These are phyloP conservation scores for Mucor saturninus DNA, from an alignment of 371 early-diverging fungal species.

Conservation along the genomic window DNA sequence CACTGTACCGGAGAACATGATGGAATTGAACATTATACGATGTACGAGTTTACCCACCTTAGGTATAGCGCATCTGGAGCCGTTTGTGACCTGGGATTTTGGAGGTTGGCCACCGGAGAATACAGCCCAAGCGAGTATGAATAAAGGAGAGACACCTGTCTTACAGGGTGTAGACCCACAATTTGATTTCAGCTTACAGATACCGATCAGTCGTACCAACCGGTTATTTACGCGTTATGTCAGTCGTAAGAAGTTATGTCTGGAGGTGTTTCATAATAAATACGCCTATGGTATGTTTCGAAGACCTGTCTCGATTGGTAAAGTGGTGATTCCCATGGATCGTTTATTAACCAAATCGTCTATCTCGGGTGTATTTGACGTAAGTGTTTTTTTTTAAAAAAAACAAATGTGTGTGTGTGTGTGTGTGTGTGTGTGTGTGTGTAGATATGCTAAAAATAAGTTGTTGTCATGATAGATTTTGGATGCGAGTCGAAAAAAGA, in stretches of 20 bases:
- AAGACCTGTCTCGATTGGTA: constrained; percentile 66
- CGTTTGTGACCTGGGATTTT: constrained; percentile 72
- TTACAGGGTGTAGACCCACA: constrained; percentile 57
- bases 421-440: neutral
- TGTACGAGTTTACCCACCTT: constrained; percentile 61
- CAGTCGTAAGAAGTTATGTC: constrained; percentile 68
- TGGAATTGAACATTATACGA: constrained; percentile 64
- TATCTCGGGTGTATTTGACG: constrained; percentile 70
- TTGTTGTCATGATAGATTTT: constrained; percentile 46
- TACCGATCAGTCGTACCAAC: constrained; percentile 69
- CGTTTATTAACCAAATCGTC: constrained; percentile 65
- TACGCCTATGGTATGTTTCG: constrained; percentile 65
- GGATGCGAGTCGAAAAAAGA: constrained; percentile 67
- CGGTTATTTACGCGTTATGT: constrained; percentile 67
- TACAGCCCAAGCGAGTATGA: constrained; percentile 53
- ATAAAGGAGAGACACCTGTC: constrained; percentile 72
- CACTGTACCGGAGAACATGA: constrained; percentile 68
- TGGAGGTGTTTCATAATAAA: constrained; percentile 73
- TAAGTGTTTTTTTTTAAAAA: too few species aligned
- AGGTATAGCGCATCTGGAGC: constrained; percentile 65
- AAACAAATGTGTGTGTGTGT: constrained; percentile 2
- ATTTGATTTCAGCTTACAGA: constrained; percentile 57
- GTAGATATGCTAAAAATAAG: neutral
- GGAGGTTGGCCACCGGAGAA: constrained; percentile 77
- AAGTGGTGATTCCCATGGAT: constrained; percentile 62